Evolutionary conservation across 345 rosid genomes (phyloP).

Genomic region (Anastatica hierochuntica): DNA sequence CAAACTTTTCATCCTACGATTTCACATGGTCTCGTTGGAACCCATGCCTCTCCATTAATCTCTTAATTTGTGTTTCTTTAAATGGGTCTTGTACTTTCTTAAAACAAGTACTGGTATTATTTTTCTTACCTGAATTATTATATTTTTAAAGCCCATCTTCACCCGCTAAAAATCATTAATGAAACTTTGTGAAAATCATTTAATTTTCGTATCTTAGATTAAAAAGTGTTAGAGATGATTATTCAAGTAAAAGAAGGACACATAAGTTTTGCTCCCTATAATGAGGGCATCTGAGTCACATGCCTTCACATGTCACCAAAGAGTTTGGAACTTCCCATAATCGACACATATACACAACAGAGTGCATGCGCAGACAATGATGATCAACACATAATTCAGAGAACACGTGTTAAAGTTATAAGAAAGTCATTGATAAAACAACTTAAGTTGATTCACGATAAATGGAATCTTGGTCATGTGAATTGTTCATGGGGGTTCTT

Average conservation of each 20-base stretch:
- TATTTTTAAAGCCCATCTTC: no score
- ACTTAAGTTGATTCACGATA: conserved; percentile 2
- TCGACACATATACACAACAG: not conserved
- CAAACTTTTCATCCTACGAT: not conserved
- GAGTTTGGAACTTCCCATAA: conserved; percentile 27
- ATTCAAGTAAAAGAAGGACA: conserved; percentile 25
- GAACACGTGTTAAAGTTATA: conserved; percentile 24
- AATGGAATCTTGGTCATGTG: conserved; percentile 27
- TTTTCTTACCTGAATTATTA: no score
- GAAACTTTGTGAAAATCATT: not conserved
- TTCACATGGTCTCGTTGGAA: conserved; percentile 32
- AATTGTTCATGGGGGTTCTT: not conserved
- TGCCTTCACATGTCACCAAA: conserved; percentile 29
- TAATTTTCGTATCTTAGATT: not conserved
- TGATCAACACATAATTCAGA: conserved; percentile 13
- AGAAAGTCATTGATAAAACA: conserved; percentile 9
- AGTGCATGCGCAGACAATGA: conserved; percentile 7
- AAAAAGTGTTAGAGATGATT: conserved; percentile 16
- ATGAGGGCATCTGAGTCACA: conserved; percentile 32
- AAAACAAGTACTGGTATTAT: no score
- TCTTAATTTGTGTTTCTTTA: not conserved
- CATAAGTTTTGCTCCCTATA: conserved; percentile 26
- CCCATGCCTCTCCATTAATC: conserved; percentile 6
- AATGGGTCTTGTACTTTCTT: conserved; percentile 20
- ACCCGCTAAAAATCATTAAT: conserved; percentile 10